phyloP scores from a whole-genome alignment of 140 eudicot genomes.

The Stevia rebaudiana region DNA sequence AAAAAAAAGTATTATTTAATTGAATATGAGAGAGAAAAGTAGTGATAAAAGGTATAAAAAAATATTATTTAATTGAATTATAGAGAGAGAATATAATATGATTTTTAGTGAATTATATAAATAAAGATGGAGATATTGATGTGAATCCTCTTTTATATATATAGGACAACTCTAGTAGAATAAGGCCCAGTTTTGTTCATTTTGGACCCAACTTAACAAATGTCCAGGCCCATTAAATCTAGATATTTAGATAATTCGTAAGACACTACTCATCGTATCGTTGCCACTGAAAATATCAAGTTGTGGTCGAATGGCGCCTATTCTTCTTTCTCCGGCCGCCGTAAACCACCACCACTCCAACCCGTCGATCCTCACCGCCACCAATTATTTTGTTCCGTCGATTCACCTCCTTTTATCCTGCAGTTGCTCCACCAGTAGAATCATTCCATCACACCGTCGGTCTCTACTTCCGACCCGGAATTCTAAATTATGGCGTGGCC shows the following conservation, averaged over 20 bases:
- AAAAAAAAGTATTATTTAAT: too few species aligned
- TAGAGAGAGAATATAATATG: too few species aligned
- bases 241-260: background rate
- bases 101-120: too few species aligned
- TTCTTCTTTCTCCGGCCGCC: slow-evolving; percentile 19
- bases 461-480: slow-evolving; percentile 19
- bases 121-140: too few species aligned
- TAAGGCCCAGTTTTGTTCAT: background rate
- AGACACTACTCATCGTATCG: background rate
- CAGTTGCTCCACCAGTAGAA: slow-evolving; percentile 8
- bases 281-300: slow-evolving; percentile 19
- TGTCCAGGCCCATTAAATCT: background rate
- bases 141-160: too few species aligned
- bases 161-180: too few species aligned
- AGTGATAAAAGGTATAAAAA: too few species aligned
- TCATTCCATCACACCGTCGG: slow-evolving; percentile 24
- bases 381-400: background rate
- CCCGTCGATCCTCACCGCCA: slow-evolving; percentile 9
- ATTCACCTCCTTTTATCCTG: background rate
- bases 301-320: slow-evolving; percentile 24
- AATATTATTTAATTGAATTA: too few species aligned
- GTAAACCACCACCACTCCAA: slow-evolving; percentile 17
- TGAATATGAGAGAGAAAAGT: too few species aligned
- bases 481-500: slow-evolving; percentile 27
- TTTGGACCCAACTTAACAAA: background rate